Percentiles rank a stretch among this genome's conserved stretches.
Conservation (phyloP, 2,329 filamentous ascomycete species). For the Clathrospora elynae region DNA sequence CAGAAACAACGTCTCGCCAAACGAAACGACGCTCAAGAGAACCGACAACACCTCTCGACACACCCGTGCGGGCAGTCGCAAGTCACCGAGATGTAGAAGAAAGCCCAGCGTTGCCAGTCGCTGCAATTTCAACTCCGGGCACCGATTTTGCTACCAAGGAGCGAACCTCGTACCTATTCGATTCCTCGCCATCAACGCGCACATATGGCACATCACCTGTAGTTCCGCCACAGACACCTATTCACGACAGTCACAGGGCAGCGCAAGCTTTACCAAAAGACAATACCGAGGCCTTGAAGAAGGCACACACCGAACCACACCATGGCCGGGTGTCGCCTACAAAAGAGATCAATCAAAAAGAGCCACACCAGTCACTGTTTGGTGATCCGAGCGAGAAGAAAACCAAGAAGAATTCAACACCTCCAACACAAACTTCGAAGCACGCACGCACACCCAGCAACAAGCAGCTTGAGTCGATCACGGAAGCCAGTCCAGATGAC, state of each 20-base stretch:
- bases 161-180: conserved; percentile 44
- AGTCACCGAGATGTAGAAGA: conserved; percentile 15
- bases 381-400: conserved; percentile 41
- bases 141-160: conserved; percentile 45
- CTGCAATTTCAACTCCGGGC: conserved; percentile 28
- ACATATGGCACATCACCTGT: conserved; percentile 38
- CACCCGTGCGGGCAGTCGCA: conserved; percentile 10
- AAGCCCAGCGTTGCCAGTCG: conserved; percentile 39
- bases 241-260: conserved; percentile 17
- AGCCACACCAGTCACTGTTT: conserved; percentile 43
- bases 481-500: conserved; percentile 55
- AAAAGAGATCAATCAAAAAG: conserved; percentile 18
- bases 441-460: conserved; percentile 37
- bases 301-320: conserved; percentile 7
- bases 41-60: conserved; percentile 24
- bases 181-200: conserved; percentile 46
- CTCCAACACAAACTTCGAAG: conserved; percentile 34
- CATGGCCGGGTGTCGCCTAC: conserved; percentile 19
- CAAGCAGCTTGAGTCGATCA: conserved; percentile 56
- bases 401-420: conserved; percentile 15
- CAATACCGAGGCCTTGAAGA: conserved; percentile 13
- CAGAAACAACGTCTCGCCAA: conserved; percentile 21
- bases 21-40: conserved; percentile 31
- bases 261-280: conserved; percentile 20
- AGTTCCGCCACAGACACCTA: conserved; percentile 25